phyloP scores from a whole-genome alignment of 108 stramenopile species.

The Nitzschia sp. region DNA sequence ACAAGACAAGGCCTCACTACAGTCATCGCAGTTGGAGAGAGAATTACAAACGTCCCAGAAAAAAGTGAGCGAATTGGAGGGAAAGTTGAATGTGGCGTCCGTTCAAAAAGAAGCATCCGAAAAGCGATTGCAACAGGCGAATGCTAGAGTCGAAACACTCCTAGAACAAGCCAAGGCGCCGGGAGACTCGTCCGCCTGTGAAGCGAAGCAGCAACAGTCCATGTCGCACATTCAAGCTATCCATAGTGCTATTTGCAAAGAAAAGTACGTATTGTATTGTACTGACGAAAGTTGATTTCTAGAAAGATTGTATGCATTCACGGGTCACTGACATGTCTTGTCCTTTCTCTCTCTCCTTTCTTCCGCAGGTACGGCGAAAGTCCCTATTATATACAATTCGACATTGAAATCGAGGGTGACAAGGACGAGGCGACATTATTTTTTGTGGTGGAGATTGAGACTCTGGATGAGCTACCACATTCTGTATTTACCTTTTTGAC shows the following conservation, averaged over 20 bases:
- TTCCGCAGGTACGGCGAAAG: slow-evolving; percentile 3
- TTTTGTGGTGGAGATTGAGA: slow-evolving; percentile 22
- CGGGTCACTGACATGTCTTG: background rate
- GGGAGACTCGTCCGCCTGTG: background rate
- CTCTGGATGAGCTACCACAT: slow-evolving; percentile 20
- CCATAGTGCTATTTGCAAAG: slow-evolving; percentile 1
- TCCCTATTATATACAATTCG: slow-evolving; percentile 20
- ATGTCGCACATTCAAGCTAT: slow-evolving; percentile 2
- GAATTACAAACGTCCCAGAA: background rate
- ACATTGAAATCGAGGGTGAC: background rate
- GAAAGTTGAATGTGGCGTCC: background rate
- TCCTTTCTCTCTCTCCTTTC: background rate
- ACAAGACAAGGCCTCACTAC: background rate
- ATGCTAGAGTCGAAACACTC: background rate
- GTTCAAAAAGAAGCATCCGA: background rate
- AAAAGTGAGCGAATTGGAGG: slow-evolving; percentile 8
- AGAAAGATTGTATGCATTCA: background rate
- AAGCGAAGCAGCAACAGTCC: background rate
- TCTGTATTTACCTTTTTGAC: slow-evolving; percentile 26
- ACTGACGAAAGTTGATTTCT: background rate
- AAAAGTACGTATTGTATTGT: slow-evolving; percentile 10
- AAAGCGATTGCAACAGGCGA: background rate
- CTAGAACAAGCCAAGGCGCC: background rate
- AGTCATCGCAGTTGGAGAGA: background rate
- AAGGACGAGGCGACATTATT: background rate